Base-by-base conservation (phyloP, 805 yeast genomes). In the Pichia deserticola region DNA sequence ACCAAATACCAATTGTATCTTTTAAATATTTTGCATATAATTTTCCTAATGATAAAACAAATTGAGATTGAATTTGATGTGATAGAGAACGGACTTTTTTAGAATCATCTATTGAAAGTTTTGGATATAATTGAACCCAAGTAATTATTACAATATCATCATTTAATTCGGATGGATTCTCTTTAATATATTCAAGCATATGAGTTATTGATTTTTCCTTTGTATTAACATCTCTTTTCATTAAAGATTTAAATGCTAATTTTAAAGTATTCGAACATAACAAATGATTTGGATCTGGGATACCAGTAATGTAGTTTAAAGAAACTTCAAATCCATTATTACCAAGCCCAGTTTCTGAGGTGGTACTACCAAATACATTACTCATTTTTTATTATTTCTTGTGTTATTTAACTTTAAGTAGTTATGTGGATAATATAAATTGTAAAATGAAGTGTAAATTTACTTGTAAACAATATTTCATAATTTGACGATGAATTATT, bases 121-220 rank as follows among this genome's bases (percentile, higher is more conserved):
- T 87, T 0, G 97, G 84, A 59, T 87, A 92, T 25, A 88, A 56
- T 63, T 89, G 96, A 42, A 87, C 73, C 95, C 88, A 87, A 36
- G 81, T 76, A 46, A 72, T 74, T n/a, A 76, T 64, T 20, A 76
- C 74, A 29, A 78, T 57, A 47, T 82, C 86, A 53, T 83, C 82
- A n/a, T 71, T 60, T 13, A 70, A 45, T 2, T 63, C 57, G 1
- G 54, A 51, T 5, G 57, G 51, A 34, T 62, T 51, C 12, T 58
- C 5, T 43, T 59, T 61, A 3, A 77, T 53, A 33, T 66, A 59
- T 4, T 63, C 58, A 3, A 72, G 57, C 33, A 84, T 61, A 40
- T 86, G 95, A 6, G 56, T 61, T 29, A 89, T 69, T 1, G 93
- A 89, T 61, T 84, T 86, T 57, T 88, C 96, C 60, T 82, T 86